Evolutionary conservation across 2,329 filamentous ascomycete genomes (phyloP).

Genomic region (Hymenoscyphus fructigenus): DNA sequence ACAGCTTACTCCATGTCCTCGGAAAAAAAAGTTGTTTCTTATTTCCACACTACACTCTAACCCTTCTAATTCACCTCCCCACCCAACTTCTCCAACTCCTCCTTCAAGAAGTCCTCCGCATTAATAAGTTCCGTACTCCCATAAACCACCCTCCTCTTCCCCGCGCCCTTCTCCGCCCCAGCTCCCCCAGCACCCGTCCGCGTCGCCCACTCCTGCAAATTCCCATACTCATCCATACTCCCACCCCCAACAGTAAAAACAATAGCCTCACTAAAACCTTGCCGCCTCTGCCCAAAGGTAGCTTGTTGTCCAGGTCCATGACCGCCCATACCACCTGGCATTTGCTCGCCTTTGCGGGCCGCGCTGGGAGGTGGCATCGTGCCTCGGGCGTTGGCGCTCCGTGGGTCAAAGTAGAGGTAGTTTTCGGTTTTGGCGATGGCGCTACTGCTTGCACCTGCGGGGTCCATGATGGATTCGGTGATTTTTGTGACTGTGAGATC

Average conservation of each 20-base stretch:
- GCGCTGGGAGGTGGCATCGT: conserved; percentile 80
- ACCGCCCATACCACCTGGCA: conserved; percentile 47
- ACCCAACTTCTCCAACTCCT: conserved; percentile 63
- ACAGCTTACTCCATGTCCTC: no score
- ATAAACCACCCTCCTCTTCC: conserved; percentile 84
- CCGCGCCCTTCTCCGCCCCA: conserved; percentile 51
- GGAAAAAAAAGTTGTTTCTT: no score
- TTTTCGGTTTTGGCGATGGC: conserved; percentile 95
- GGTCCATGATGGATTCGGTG: conserved; percentile 97
- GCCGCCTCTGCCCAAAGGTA: conserved; percentile 85
- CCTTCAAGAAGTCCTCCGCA: conserved; percentile 63
- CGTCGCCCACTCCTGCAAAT: conserved; percentile 92
- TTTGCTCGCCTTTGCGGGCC: conserved; percentile 46
- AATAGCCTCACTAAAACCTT: conserved; percentile 85
- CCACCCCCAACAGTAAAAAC: conserved; percentile 96
- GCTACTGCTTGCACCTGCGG: conserved; percentile 80
- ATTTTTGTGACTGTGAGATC: conserved; percentile 98
- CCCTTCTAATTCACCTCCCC: conserved; percentile 43
- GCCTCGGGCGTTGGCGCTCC: conserved; percentile 87
- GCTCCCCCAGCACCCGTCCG: conserved; percentile 57
- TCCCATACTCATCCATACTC: conserved; percentile 98
- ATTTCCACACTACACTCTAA: no score
- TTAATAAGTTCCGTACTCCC: conserved; percentile 84
- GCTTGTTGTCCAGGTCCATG: conserved; percentile 66
- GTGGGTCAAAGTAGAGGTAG: conserved; percentile 95